These are phyloP conservation scores for Pulveroboletus ravenelii DNA, from an alignment of 768 basidiomycete genomes.

Conservation along the genomic window DNA sequence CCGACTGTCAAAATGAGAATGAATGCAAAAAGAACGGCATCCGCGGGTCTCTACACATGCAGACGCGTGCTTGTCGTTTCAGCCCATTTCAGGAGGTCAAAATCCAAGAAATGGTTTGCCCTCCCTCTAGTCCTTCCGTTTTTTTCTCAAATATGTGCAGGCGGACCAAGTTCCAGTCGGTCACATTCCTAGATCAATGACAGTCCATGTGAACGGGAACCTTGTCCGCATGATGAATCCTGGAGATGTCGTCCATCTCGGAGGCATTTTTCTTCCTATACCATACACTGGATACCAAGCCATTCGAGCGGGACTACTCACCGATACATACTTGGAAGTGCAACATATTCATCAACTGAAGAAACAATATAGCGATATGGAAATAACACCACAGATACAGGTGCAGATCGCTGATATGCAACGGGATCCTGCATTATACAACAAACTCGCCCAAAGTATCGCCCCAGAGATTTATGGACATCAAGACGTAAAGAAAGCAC, in stretches of 20 bases:
- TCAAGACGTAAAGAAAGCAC: conserved; percentile 93
- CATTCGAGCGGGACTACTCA: conserved; percentile 90
- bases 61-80: conserved; percentile 95
- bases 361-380: conserved; percentile 96
- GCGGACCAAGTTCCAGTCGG: conserved; percentile 99
- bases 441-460: conserved; percentile 85
- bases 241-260: conserved; percentile 91
- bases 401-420: conserved; percentile 63
- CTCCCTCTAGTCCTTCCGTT: neutral
- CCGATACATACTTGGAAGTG: conserved; percentile 93
- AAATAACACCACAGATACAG: conserved; percentile 80
- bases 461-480: conserved; percentile 99
- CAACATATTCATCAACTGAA: conserved; percentile 92
- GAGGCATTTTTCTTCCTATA: conserved; percentile 96
- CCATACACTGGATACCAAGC: conserved; percentile 98
- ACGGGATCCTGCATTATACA: conserved; percentile 76
- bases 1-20: conserved; percentile 81
- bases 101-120: conserved; percentile 92
- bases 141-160: conserved; percentile 36
- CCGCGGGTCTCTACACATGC: conserved; percentile 93
- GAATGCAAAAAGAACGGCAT: conserved; percentile 85
- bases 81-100: conserved; percentile 98
- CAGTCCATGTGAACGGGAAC: conserved; percentile 86
- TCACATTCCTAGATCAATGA: conserved; percentile 98
- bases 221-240: conserved; percentile 90